phyloP scores from a whole-genome alignment of 805 yeast genomes.

The Pichia phayaonensis region DNA sequence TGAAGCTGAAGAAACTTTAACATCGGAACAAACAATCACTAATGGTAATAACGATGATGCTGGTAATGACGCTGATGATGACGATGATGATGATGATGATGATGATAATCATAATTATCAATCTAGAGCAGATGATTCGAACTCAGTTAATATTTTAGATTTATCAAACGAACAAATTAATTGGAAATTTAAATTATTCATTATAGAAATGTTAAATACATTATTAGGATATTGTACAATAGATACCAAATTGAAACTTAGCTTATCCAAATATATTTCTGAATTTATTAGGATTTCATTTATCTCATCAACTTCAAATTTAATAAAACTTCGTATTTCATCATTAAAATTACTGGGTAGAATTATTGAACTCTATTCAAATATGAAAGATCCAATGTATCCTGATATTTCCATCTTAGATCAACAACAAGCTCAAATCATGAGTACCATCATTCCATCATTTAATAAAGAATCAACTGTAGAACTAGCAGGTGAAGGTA shows the following conservation, averaged over 20 bases:
- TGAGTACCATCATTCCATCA: conserved; percentile 83
- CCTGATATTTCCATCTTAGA: conserved; percentile 67
- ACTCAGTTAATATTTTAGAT: conserved; percentile 19
- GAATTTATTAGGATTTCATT: conserved; percentile 75
- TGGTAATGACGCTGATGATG: conserved; percentile 1
- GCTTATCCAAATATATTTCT: conserved; percentile 39
- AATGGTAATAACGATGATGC: not conserved
- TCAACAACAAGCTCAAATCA: conserved; percentile 92
- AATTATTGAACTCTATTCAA: conserved; percentile 53
- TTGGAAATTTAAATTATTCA: conserved; percentile 47
- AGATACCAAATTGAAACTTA: conserved; percentile 33
- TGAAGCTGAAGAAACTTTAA: conserved; percentile 11
- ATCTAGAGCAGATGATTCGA: not conserved
- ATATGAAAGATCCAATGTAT: conserved; percentile 61
- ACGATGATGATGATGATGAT: conserved; percentile 8
- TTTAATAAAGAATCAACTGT: conserved; percentile 69
- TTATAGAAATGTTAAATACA: conserved; percentile 39
- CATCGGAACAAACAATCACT: conserved; percentile 7
- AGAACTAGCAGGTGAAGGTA: conserved; percentile 66
- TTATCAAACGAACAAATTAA: conserved; percentile 46
- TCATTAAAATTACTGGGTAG: conserved; percentile 65
- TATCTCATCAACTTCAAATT: conserved; percentile 69
- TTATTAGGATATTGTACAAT: conserved; percentile 34
- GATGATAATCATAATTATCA: not conserved
- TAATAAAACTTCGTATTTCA: conserved; percentile 47